Percentiles rank a stretch among this genome's conserved stretches.
phyloP scores from a whole-genome alignment of 306 rosid genomes.

The Citrullus amarus region DNA sequence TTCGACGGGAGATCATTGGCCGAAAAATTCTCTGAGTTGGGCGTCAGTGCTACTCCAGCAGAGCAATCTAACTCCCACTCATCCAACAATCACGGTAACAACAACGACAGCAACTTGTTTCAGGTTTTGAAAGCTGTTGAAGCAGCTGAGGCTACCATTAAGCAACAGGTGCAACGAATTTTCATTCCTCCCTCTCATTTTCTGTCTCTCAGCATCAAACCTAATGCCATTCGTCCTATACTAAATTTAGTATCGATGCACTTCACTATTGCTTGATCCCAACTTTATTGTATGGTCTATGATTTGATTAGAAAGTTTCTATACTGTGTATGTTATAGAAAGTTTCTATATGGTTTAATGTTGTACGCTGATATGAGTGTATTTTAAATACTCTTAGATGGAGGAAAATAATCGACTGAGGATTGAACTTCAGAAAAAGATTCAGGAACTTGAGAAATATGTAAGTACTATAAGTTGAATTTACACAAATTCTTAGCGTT shows the following conservation, averaged over 20 bases:
- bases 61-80: conserved; percentile 10
- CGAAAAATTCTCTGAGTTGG: conserved; percentile 60
- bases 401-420: conserved; percentile 65
- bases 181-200: not conserved
- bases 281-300: not conserved
- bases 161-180: conserved; percentile 52
- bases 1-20: conserved; percentile 45
- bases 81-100: conserved; percentile 21
- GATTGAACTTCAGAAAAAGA: conserved; percentile 52
- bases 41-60: conserved; percentile 20
- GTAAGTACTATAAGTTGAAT: conserved; percentile 31
- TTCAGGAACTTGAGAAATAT: conserved; percentile 49
- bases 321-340: too few relatives aligned
- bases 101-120: conserved; percentile 45
- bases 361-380: not conserved
- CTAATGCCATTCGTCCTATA: not conserved
- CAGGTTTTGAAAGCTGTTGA: conserved; percentile 95
- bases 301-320: too few relatives aligned
- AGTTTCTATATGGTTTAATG: not conserved
- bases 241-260: not conserved
- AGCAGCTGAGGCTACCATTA: conserved; percentile 84
- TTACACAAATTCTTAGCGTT: not conserved
- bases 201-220: not conserved
- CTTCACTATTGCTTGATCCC: not conserved
- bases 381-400: conserved; percentile 26